Conservation (phyloP, 2,329 filamentous ascomycete genomes). For the Colletotrichum spinosum region DNA sequence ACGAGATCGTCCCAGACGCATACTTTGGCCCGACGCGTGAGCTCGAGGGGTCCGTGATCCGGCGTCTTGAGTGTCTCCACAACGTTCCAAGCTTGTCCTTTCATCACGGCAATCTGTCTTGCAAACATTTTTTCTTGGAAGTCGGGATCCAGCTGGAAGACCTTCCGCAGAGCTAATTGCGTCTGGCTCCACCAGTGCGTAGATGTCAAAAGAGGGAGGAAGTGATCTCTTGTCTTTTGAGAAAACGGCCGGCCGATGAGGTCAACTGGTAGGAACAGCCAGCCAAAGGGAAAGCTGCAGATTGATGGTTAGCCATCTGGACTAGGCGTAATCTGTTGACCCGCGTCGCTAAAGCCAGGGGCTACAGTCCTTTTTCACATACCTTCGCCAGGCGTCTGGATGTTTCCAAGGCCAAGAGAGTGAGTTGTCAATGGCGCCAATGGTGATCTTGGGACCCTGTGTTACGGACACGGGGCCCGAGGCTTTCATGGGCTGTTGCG, state of each 20-base stretch:
- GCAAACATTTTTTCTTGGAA: constrained; percentile 99
- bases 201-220: constrained; percentile 93
- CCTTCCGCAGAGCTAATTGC: constrained; percentile 83
- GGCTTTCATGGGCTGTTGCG: constrained; percentile 87
- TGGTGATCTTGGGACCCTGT: constrained; percentile 71
- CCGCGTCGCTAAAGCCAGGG: neutral
- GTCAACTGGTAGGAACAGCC: constrained; percentile 96
- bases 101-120: constrained; percentile 98
- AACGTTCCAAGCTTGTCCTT: constrained; percentile 99
- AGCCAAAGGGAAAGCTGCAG: constrained; percentile 93
- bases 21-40: constrained; percentile 89
- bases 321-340: neutral
- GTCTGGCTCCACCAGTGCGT: constrained; percentile 98
- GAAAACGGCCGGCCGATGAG: constrained; percentile 97
- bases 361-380: constrained; percentile 33
- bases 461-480: constrained; percentile 61
- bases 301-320: constrained; percentile 13
- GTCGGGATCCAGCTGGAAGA: constrained; percentile 93
- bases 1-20: constrained; percentile 99
- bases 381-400: constrained; percentile 84
- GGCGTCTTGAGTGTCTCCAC: constrained; percentile 94
- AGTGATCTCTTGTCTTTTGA: constrained; percentile 91
- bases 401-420: constrained; percentile 99
- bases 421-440: constrained; percentile 98
- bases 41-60: constrained; percentile 92